A percentile compares a stretch with the other conserved stretches of the same genome.
Evolutionary conservation across 148 eudicot species (phyloP).

Genomic region (Cornus kousa): DNA sequence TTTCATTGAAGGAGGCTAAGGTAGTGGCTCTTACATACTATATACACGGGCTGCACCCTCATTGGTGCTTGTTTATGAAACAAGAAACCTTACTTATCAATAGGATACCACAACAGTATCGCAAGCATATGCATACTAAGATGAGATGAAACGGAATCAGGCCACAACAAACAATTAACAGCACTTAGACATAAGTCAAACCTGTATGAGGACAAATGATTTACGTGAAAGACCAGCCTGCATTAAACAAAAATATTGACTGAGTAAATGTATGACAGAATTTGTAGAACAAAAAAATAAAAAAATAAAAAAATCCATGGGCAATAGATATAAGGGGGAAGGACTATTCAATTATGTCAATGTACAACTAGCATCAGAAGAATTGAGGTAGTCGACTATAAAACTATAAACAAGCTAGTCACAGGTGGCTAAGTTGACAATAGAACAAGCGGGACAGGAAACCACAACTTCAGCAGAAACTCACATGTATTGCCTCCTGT

Average conservation of each 20-base stretch:
- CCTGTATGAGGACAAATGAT: constrained; percentile 88
- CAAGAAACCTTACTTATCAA: too few species aligned
- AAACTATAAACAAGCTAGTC: neutral
- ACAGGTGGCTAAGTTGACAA: neutral
- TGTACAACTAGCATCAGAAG: neutral
- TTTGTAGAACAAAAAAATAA: neutral
- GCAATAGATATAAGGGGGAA: too few species aligned
- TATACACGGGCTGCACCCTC: too few species aligned
- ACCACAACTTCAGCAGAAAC: constrained; percentile 18
- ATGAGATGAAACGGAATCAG: neutral
- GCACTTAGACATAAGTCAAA: constrained; percentile 27
- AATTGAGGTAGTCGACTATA: neutral
- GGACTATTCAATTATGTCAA: neutral
- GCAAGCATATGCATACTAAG: neutral
- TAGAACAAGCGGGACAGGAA: neutral
- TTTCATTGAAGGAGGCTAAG: too few species aligned
- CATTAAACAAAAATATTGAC: constrained; percentile 16
- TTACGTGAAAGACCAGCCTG: constrained; percentile 93
- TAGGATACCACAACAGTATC: neutral
- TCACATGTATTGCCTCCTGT: constrained; percentile 83
- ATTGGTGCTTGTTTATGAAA: too few species aligned
- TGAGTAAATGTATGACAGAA: neutral
- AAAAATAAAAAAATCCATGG: neutral
- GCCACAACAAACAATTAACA: constrained; percentile 11
- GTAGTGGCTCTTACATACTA: too few species aligned